Conservation (phyloP, 2,329 filamentous ascomycete genomes). For the Ascochyta clinopodiicola region DNA sequence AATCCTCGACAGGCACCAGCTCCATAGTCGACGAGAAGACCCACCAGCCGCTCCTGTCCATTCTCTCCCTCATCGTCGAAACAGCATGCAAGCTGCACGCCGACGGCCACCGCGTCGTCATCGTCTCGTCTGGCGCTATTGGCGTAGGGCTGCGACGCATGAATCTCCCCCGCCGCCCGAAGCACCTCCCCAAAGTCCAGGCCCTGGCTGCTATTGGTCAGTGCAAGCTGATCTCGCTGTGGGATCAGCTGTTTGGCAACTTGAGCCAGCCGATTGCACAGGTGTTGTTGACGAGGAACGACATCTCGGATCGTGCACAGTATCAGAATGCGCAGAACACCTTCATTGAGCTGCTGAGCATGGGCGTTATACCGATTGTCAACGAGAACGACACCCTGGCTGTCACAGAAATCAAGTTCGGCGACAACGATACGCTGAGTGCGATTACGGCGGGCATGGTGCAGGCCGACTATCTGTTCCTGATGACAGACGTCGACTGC, state of each 20-base stretch:
- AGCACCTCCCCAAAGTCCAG: constrained; percentile 88
- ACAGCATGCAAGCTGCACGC: constrained; percentile 86
- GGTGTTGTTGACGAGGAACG: constrained; percentile 90
- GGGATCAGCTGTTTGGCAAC: constrained; percentile 91
- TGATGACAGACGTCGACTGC: constrained; percentile 99
- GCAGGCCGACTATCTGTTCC: constrained; percentile 92
- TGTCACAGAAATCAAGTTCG: constrained; percentile 98
- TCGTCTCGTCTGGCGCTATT: constrained; percentile 97
- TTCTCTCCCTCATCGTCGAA: constrained; percentile 90
- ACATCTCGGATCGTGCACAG: constrained; percentile 94
- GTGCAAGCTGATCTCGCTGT: constrained; percentile 91
- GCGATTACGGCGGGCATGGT: constrained; percentile 98
- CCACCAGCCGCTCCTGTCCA: constrained; percentile 90
- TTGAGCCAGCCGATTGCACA: constrained; percentile 91
- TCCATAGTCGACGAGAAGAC: constrained; percentile 98
- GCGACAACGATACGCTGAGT: constrained; percentile 96
- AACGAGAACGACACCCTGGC: constrained; percentile 98
- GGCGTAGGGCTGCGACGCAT: constrained; percentile 90
- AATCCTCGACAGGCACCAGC: constrained; percentile 75
- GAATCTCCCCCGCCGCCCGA: constrained; percentile 85
- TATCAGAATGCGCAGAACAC: constrained; percentile 98
- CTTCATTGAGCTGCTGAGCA: constrained; percentile 84
- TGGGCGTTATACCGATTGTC: constrained; percentile 97
- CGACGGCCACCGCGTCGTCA: constrained; percentile 91
- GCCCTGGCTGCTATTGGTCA: constrained; percentile 95